These are phyloP conservation scores for Articulospora tetracladia DNA, from an alignment of 495 filamentous ascomycete species.

Conservation along the genomic window DNA sequence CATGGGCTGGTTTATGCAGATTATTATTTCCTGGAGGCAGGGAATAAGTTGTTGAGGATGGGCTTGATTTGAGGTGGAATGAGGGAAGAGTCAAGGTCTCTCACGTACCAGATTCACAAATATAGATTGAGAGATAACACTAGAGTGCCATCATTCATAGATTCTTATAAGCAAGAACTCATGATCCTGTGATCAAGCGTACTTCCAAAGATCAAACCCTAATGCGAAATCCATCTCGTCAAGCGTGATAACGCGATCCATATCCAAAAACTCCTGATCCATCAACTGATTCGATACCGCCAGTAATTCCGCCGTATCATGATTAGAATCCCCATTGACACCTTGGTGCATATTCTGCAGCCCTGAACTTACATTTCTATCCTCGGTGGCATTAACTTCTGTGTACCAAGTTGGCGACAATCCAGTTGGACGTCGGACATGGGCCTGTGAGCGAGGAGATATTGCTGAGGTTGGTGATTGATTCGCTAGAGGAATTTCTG, in stretches of 20 bases:
- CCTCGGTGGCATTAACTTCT: neutral
- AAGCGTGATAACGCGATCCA: constrained; percentile 37
- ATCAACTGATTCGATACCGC: constrained; percentile 9
- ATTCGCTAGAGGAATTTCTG: neutral
- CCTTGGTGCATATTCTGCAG: neutral
- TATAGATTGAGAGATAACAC: neutral
- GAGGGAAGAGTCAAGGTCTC: neutral
- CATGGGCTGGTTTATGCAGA: constrained; percentile 44
- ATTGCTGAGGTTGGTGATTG: constrained; percentile 3
- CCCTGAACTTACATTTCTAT: neutral
- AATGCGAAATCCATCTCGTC: constrained; percentile 17
- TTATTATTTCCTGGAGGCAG: constrained; percentile 43
- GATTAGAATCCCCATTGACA: neutral
- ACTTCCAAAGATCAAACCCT: neutral
- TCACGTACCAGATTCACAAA: neutral
- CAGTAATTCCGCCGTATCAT: neutral
- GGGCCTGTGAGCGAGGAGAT: neutral
- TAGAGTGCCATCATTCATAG: neutral
- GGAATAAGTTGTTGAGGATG: constrained; percentile 33
- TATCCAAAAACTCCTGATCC: constrained; percentile 21
- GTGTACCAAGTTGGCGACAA: constrained; percentile 1
- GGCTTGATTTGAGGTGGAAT: constrained; percentile 14
- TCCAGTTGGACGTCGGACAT: neutral
- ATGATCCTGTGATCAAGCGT: neutral
- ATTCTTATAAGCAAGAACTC: neutral